phyloP scores from a whole-genome alignment of 495 filamentous ascomycete species.

The Annulohypoxylon bovei region DNA sequence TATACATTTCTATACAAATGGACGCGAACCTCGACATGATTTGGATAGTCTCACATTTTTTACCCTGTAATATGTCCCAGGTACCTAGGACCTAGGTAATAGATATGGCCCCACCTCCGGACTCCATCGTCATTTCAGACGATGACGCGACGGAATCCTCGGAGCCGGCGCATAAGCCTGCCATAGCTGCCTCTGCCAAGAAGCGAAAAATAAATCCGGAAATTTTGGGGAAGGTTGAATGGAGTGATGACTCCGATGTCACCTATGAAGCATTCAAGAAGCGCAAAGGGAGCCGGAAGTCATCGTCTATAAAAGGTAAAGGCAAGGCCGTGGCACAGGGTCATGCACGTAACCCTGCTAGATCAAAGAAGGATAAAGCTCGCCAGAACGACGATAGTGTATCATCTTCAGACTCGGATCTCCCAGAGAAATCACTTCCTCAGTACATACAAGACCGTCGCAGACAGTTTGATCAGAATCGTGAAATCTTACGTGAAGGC shows the following conservation, averaged over 20 bases:
- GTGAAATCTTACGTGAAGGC: constrained; percentile 67
- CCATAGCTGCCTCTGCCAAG: not conserved
- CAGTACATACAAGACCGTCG: constrained; percentile 63
- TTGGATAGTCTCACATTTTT: not conserved
- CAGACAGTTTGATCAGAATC: constrained; percentile 65
- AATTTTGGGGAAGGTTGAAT: constrained; percentile 21
- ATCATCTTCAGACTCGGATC: constrained; percentile 28
- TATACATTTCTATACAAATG: not conserved
- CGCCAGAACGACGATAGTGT: constrained; percentile 28
- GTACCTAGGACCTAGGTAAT: not conserved
- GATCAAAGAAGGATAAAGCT: constrained; percentile 7
- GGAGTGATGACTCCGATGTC: constrained; percentile 39
- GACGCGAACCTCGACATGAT: not conserved
- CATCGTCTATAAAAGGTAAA: constrained; percentile 26
- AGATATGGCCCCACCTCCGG: constrained; percentile 30
- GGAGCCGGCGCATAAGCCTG: constrained; percentile 17
- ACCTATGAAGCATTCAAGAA: constrained; percentile 36
- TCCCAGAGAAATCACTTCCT: constrained; percentile 45
- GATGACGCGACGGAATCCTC: constrained; percentile 41
- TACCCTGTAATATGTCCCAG: not conserved
- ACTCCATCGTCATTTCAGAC: constrained; percentile 38
- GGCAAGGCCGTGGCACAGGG: constrained; percentile 21
- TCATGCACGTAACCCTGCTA: constrained; percentile 17
- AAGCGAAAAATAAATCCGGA: constrained; percentile 39
- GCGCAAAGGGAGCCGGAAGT: constrained; percentile 23